Conservation (phyloP, 2,329 filamentous ascomycete genomes). For the Dothistroma pini region DNA sequence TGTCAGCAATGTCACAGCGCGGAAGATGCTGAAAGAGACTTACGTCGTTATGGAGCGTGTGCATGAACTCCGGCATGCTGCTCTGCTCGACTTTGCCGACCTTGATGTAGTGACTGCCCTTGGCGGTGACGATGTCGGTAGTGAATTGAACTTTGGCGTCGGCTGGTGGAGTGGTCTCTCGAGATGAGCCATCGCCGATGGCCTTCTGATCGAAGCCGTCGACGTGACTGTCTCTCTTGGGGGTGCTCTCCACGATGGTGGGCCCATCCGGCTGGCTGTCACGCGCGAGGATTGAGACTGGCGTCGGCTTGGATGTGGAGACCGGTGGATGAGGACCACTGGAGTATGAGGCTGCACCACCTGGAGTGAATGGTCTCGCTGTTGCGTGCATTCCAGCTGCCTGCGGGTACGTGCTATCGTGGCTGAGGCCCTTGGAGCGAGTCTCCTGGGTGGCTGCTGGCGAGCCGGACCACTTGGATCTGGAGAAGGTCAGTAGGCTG, state of each 20-base stretch:
- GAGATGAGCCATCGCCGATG: not conserved
- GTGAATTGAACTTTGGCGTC: constrained; percentile 19
- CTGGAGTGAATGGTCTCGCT: not conserved
- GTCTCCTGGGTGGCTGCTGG: not conserved
- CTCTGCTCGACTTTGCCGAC: constrained; percentile 9
- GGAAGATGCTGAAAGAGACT: constrained; percentile 6
- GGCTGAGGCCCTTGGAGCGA: not conserved
- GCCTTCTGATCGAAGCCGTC: not conserved
- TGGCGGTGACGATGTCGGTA: constrained; percentile 21
- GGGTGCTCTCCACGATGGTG: constrained; percentile 2
- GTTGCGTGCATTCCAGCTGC: not conserved
- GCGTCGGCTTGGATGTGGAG: constrained; percentile 3
- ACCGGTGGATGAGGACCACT: not conserved
- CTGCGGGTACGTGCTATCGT: not conserved
- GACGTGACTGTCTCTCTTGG: not conserved
- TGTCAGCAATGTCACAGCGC: constrained; percentile 15
- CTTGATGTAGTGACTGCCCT: constrained; percentile 26
- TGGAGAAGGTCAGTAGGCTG: not conserved
- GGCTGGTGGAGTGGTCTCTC: not conserved
- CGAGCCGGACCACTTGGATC: not conserved
- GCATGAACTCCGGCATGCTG: not conserved
- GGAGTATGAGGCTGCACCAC: not conserved
- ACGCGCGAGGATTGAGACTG: constrained; percentile 1
- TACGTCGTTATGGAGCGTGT: constrained; percentile 17
- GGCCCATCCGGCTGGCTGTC: constrained; percentile 4